These are phyloP conservation scores for Apiospora saccharicola DNA, from an alignment of 2,329 filamentous ascomycete species.

Conservation along the genomic window DNA sequence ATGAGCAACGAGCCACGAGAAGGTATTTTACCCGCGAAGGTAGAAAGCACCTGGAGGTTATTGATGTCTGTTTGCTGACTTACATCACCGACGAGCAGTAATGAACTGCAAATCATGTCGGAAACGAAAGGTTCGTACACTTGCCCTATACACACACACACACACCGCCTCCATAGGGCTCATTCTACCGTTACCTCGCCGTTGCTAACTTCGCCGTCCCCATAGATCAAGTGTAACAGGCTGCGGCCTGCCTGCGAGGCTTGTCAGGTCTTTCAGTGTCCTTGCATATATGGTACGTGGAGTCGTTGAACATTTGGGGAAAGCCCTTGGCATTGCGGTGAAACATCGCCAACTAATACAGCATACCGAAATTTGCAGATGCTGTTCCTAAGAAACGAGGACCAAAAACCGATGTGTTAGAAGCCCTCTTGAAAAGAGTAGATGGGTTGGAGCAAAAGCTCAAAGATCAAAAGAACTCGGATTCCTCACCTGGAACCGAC, in stretches of 20 bases:
- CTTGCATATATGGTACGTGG: constrained; percentile 82
- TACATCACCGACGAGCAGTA: not conserved
- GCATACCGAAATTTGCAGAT: constrained; percentile 58
- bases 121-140: constrained; percentile 78
- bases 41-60: not conserved
- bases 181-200: constrained; percentile 22
- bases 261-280: constrained; percentile 87
- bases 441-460: constrained; percentile 84
- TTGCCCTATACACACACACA: not conserved
- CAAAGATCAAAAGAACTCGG: constrained; percentile 68
- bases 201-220: constrained; percentile 34
- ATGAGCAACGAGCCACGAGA: constrained; percentile 71
- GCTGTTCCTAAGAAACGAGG: constrained; percentile 89
- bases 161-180: constrained; percentile 19
- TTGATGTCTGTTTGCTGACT: not conserved
- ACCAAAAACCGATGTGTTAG: constrained; percentile 88
- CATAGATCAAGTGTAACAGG: constrained; percentile 90
- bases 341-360: not conserved
- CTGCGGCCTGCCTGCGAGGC: constrained; percentile 85
- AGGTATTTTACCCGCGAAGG: constrained; percentile 16
- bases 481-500: constrained; percentile 47
- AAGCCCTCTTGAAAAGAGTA: constrained; percentile 83
- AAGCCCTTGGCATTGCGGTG: not conserved
- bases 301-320: not conserved
- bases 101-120: constrained; percentile 97